Percentiles rank a stretch among this genome's conserved stretches.
Evolutionary conservation across 805 yeast genomes (phyloP).

Genomic region (Myxozyma melibiosi): DNA sequence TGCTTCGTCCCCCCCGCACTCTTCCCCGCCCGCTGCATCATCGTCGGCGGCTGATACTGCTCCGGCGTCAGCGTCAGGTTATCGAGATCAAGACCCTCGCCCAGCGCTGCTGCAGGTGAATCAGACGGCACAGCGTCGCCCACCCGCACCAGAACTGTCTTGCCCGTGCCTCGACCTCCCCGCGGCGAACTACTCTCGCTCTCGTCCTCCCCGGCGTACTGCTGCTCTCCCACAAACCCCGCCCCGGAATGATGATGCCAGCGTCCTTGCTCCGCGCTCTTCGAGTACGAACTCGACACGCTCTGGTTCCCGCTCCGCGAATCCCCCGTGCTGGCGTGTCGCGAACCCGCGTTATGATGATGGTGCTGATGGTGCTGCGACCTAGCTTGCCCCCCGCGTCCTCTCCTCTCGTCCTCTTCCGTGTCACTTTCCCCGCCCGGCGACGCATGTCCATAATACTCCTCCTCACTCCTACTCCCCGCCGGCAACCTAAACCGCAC

Average conservation of each 20-base stretch:
- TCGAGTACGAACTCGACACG: slow-evolving; percentile 2
- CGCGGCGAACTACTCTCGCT: no score
- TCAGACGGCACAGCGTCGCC: slow-evolving; percentile 2
- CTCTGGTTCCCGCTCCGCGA: not conserved
- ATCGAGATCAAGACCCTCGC: not conserved
- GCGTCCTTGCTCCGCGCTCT: slow-evolving; percentile 5
- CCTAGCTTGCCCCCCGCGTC: not conserved
- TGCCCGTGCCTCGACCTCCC: no score
- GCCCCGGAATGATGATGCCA: slow-evolving; percentile 13
- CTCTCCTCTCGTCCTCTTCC: not conserved
- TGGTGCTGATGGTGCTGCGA: not conserved
- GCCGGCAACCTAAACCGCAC: slow-evolving; percentile 5
- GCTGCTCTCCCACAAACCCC: not conserved
- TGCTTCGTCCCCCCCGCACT: not conserved
- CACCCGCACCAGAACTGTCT: not conserved
- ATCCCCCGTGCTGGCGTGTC: not conserved
- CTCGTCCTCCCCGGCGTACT: no score
- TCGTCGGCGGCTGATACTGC: not conserved
- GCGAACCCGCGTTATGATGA: not conserved
- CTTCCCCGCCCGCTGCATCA: not conserved
- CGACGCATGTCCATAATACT: no score
- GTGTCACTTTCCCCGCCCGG: not conserved
- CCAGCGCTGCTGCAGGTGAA: slow-evolving; percentile 5
- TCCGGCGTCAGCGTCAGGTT: no score
- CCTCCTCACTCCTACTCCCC: no score